A percentile compares a stretch with the other conserved stretches of the same genome.
These are phyloP conservation scores for Acephala macrosclerotiorum DNA, from an alignment of 2,329 filamentous ascomycete genomes.

Conservation along the genomic window DNA sequence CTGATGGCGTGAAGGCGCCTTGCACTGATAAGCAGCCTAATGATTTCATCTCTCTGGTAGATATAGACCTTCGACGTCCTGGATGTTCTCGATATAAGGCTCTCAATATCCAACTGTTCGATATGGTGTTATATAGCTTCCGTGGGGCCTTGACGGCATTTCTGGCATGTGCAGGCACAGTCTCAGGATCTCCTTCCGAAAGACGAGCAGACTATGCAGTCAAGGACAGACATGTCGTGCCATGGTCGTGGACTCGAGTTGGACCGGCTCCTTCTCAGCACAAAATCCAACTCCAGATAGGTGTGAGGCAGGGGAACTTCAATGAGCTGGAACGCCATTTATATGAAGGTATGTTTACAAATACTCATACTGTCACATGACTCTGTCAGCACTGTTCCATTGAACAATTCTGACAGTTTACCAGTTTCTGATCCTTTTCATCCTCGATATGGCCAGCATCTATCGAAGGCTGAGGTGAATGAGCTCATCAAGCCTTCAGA, in stretches of 20 bases:
- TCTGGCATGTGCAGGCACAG: conserved; percentile 19
- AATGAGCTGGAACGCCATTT: conserved; percentile 62
- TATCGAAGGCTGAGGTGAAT: conserved; percentile 58
- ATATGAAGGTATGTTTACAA: conserved; percentile 50
- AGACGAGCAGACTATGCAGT: conserved; percentile 51
- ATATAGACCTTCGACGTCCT: background rate
- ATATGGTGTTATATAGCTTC: conserved; percentile 7
- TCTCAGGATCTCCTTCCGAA: conserved; percentile 10
- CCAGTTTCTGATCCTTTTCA: conserved; percentile 60
- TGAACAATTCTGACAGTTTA: background rate
- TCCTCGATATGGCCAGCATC: conserved; percentile 61
- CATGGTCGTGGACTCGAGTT: conserved; percentile 56
- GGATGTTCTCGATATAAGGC: conserved; percentile 1
- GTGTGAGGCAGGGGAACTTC: conserved; percentile 63
- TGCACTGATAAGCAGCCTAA: background rate
- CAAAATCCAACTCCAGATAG: conserved; percentile 62
- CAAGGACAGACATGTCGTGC: conserved; percentile 63
- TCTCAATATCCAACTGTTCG: background rate
- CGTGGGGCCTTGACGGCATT: conserved; percentile 20
- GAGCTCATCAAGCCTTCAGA: conserved; percentile 59
- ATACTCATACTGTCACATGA: background rate
- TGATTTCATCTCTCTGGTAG: background rate
- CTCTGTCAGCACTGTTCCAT: background rate
- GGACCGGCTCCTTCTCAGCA: conserved; percentile 55
- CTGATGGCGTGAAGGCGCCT: background rate